Base-by-base conservation (phyloP, 306 rosid genomes). In the Vigna angularis region DNA sequence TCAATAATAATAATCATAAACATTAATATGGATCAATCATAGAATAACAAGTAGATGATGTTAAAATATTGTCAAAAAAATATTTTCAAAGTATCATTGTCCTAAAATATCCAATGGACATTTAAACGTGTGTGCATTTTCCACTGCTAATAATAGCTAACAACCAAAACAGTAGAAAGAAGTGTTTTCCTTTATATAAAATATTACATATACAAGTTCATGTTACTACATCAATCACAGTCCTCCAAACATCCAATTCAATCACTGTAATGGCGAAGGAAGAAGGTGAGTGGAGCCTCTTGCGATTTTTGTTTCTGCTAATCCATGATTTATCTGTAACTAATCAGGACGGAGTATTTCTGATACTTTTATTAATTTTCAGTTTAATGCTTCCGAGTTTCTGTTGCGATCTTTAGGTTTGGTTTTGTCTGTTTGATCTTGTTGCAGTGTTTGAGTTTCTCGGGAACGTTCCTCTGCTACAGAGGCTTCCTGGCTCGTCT, bases 381-480 rank as follows among this genome's bases (percentile, higher is more conserved):
- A 4, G 44, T 53, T 57, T 66, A 63, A 64, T 76, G 73, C 40
- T 16, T 74, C 56, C 30, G 61, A 59, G 10, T 68, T 81, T 52
- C 55, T 17, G 65, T 28, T 15, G 0, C 10, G 73, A 70, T 79
- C 50, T 6, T 16, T 32, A 28, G 57, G 18, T 61, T 67, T 63
- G 1, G 18, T 66, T 70, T 34, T 4, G 12, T 75, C 61, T 48
- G 6, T 78, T 62, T 30, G 75, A 47, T 72, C 10, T 81, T 77
- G 3, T 82, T 88, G 79, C 89, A 95, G 98, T 95, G 72, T 80
- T 84, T 10, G 98, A 95, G 89, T 95, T 91, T 47, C 87, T 95
- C 32, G 91, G 91, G 22, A 77, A 85, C 53, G 96, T 95, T 89
- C 93, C 97, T 40, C 79, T 95, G 79, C 88, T 91, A 2, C 98